A percentile compares a stretch with the other conserved stretches of the same genome.
phyloP scores from a whole-genome alignment of 1,284 basidiomycete species.

The Mycosarcoma maydis region DNA sequence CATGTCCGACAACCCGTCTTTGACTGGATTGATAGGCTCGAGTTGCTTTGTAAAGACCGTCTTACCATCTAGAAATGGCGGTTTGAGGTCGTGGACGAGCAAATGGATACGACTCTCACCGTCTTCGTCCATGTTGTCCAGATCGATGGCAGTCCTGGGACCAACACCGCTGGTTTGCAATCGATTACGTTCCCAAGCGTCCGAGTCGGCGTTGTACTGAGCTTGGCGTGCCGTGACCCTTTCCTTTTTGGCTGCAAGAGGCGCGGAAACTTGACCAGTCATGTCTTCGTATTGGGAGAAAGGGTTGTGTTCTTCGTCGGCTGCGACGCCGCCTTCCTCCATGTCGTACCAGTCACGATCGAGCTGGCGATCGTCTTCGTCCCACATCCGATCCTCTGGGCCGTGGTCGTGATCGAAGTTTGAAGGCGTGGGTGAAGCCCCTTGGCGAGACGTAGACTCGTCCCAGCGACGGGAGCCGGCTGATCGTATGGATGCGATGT shows the following conservation, averaged over 20 bases:
- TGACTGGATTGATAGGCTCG: slow-evolving; percentile 95
- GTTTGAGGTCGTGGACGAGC: slow-evolving; percentile 95
- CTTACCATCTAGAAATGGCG: slow-evolving; percentile 95
- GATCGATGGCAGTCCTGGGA: slow-evolving; percentile 80
- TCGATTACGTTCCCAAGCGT: slow-evolving; percentile 97
- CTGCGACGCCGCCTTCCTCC: slow-evolving; percentile 69
- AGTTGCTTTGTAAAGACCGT: slow-evolving; percentile 96
- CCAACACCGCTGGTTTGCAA: slow-evolving; percentile 95
- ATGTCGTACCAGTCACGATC: slow-evolving; percentile 64
- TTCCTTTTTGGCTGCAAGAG: slow-evolving; percentile 43
- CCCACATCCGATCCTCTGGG: slow-evolving; percentile 44
- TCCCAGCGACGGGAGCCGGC: slow-evolving; percentile 46
- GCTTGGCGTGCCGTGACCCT: slow-evolving; percentile 66
- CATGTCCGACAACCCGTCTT: slow-evolving; percentile 92
- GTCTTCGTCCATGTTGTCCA: slow-evolving; percentile 79
- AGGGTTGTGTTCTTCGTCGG: slow-evolving; percentile 90
- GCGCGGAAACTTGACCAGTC: slow-evolving; percentile 68
- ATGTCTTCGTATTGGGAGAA: slow-evolving; percentile 84
- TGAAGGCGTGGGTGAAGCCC: slow-evolving; percentile 3
- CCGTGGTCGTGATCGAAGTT: slow-evolving; percentile 74
- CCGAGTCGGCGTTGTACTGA: slow-evolving; percentile 85
- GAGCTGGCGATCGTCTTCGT: slow-evolving; percentile 51
- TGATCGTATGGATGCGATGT: slow-evolving; percentile 20
- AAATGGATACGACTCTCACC: slow-evolving; percentile 97
- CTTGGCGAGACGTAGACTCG: slow-evolving; percentile 30